These are phyloP conservation scores for Zasmidium cellare DNA, from an alignment of 2,329 filamentous ascomycete species.

Conservation along the genomic window DNA sequence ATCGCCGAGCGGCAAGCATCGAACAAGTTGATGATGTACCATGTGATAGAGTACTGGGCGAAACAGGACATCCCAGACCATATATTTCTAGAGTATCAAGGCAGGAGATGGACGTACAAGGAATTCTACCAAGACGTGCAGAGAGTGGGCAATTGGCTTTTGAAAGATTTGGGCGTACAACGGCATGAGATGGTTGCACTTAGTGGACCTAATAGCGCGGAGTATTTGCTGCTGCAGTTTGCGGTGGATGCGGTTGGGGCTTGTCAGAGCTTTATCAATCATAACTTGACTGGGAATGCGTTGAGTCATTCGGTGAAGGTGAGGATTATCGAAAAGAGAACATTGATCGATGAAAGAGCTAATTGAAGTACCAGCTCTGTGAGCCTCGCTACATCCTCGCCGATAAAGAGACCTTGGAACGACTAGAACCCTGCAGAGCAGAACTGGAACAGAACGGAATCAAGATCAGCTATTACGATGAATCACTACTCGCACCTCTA, in stretches of 20 bases:
- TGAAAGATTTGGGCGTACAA: conserved; percentile 50
- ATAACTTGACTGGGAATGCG: conserved; percentile 35
- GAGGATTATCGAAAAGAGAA: neutral
- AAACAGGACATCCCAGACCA: conserved; percentile 21
- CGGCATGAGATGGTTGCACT: conserved; percentile 35
- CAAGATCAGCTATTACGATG: conserved; percentile 29
- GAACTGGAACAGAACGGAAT: conserved; percentile 20
- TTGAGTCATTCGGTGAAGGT: conserved; percentile 39
- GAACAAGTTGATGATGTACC: conserved; percentile 26
- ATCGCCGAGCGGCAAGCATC: conserved; percentile 20
- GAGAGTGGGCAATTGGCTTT: conserved; percentile 73
- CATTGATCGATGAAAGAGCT: neutral
- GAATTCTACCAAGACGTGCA: conserved; percentile 68
- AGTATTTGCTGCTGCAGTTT: conserved; percentile 35
- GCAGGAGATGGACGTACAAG: conserved; percentile 65
- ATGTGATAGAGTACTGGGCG: conserved; percentile 28
- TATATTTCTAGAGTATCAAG: conserved; percentile 30
- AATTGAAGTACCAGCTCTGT: conserved; percentile 22
- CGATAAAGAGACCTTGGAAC: conserved; percentile 24
- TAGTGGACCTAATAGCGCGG: conserved; percentile 35
- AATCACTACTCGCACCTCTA: conserved; percentile 18
- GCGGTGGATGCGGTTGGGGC: conserved; percentile 61
- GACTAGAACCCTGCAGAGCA: conserved; percentile 27
- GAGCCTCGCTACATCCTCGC: conserved; percentile 27
- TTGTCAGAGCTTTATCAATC: conserved; percentile 35